These are phyloP conservation scores for Coniferiporia weirii DNA, from an alignment of 1,284 basidiomycete species.

Conservation along the genomic window DNA sequence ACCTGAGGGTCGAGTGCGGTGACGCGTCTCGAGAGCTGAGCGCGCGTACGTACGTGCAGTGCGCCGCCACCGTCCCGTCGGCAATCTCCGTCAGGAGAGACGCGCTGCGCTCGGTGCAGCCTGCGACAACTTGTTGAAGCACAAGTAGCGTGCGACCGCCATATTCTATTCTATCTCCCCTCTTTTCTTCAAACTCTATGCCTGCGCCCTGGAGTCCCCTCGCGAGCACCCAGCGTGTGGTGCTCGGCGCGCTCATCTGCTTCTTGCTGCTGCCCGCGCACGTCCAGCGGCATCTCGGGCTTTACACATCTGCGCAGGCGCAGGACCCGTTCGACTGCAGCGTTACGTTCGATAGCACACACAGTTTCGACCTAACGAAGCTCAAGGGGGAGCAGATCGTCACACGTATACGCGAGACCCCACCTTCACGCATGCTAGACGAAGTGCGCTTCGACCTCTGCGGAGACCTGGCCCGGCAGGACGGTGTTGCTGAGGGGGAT, in stretches of 20 bases:
- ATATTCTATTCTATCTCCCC: neutral
- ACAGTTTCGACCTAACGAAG: conserved; percentile 53
- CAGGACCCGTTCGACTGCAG: conserved; percentile 50
- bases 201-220: neutral
- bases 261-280: neutral
- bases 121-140: neutral
- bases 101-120: neutral
- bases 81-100: conserved; percentile 1
- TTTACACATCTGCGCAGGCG: conserved; percentile 24
- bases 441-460: conserved; percentile 45
- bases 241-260: neutral
- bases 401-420: conserved; percentile 32
- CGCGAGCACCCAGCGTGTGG: neutral
- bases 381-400: conserved; percentile 47
- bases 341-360: conserved; percentile 35
- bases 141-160: conserved; percentile 1
- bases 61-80: neutral
- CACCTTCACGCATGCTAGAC: conserved; percentile 35
- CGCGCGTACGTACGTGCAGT: neutral
- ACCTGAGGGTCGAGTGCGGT: neutral
- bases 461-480: conserved; percentile 45
- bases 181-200: neutral
- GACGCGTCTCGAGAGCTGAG: conserved; percentile 10
- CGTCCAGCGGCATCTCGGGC: neutral
- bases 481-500: conserved; percentile 48